phyloP scores from a whole-genome alignment of 2,329 filamentous ascomycete genomes.

The Aureobasidium melanogenum region DNA sequence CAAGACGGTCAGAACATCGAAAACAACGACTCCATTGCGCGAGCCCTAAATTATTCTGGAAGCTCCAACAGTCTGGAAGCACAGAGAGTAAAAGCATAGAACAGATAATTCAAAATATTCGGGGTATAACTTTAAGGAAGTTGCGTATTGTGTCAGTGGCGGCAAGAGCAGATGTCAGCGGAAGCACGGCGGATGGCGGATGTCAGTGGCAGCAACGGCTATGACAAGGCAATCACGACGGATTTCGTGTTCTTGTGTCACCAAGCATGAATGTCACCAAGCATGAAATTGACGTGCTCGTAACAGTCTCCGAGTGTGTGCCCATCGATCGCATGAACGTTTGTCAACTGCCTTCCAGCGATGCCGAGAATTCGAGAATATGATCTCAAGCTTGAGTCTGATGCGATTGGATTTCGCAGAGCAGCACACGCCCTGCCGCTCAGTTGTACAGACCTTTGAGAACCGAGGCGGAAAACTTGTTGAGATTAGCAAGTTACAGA shows the following conservation, averaged over 20 bases:
- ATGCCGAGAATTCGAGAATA: background rate
- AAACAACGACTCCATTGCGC: too few species aligned
- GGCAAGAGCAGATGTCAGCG: background rate
- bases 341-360: background rate
- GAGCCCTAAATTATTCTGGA: background rate
- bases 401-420: background rate
- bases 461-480: background rate
- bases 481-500: conserved; percentile 1
- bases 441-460: background rate
- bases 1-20: too few species aligned
- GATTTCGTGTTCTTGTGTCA: too few species aligned
- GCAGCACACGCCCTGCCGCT: background rate
- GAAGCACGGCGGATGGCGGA: background rate
- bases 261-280: background rate
- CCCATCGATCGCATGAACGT: background rate
- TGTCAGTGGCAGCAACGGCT: background rate
- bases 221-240: background rate
- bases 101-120: too few species aligned
- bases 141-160: background rate
- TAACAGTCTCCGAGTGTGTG: too few species aligned
- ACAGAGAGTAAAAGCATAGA: background rate
- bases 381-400: background rate
- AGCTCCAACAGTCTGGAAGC: background rate
- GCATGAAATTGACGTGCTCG: background rate
- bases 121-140: background rate